Conservation (phyloP, 345 rosid genomes). For the Sonneratia alba region DNA sequence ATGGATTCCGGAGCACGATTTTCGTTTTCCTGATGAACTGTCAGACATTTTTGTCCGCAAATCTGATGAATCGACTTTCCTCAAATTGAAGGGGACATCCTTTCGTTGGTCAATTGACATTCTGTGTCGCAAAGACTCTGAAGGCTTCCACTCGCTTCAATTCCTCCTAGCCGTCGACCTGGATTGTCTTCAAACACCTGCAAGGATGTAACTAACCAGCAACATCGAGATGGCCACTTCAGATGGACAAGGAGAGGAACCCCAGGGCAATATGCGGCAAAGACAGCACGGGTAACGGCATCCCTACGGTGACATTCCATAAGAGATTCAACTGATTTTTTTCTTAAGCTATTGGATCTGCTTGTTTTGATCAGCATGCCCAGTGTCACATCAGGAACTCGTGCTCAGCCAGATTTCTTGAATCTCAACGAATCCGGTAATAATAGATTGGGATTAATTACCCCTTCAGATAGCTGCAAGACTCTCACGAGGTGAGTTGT, state of each 20-base stretch:
- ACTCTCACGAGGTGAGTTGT: constrained; percentile 10
- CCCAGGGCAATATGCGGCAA: constrained; percentile 30
- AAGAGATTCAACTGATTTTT: not conserved
- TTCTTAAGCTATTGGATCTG: too few relatives aligned
- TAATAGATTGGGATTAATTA: constrained; percentile 42
- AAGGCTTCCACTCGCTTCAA: constrained; percentile 18
- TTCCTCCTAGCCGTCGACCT: constrained; percentile 13
- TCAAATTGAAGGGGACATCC: not conserved
- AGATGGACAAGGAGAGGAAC: constrained; percentile 39
- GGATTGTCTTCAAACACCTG: constrained; percentile 31
- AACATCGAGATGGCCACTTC: constrained; percentile 6
- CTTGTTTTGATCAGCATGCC: too few relatives aligned
- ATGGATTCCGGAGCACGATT: too few relatives aligned
- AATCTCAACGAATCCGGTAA: constrained; percentile 26
- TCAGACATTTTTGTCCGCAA: constrained; percentile 12
- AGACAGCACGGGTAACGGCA: constrained; percentile 14
- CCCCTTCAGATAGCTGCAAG: constrained; percentile 29
- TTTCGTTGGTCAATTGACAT: not conserved
- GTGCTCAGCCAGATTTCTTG: too few relatives aligned
- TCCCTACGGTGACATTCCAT: constrained; percentile 24
- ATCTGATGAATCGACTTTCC: constrained; percentile 1
- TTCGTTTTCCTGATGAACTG: not conserved
- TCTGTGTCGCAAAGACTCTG: constrained; percentile 21
- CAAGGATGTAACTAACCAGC: constrained; percentile 19
- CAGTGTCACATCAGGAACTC: too few relatives aligned